phyloP scores from a whole-genome alignment of 2,329 filamentous ascomycete species.

The Colletotrichum lentis region DNA sequence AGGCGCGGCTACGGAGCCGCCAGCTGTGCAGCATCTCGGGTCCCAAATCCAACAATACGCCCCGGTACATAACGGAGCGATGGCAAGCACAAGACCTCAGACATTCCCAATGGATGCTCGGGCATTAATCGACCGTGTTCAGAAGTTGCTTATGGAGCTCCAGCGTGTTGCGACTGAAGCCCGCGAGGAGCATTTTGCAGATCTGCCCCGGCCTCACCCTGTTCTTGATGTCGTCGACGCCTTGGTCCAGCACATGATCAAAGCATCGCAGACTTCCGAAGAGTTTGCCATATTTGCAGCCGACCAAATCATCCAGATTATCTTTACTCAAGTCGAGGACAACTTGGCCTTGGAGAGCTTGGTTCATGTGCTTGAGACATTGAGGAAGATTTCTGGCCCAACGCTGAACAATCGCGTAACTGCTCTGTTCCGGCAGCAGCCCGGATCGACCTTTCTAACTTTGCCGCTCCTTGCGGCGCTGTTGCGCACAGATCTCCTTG shows the following conservation, averaged over 20 bases:
- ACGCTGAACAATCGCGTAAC: conserved; percentile 64
- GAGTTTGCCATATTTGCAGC: conserved; percentile 67
- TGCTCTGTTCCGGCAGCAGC: conserved; percentile 64
- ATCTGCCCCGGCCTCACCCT: conserved; percentile 65
- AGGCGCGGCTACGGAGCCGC: conserved; percentile 67
- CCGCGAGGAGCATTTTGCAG: conserved; percentile 66
- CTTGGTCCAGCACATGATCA: conserved; percentile 69
- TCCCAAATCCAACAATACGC: conserved; percentile 65
- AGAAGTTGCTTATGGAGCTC: conserved; percentile 66
- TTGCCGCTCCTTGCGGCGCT: conserved; percentile 66
- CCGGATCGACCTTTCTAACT: conserved; percentile 63
- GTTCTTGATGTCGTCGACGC: conserved; percentile 71
- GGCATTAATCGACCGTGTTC: conserved; percentile 62
- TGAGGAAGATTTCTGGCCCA: conserved; percentile 67
- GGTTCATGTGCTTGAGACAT: conserved; percentile 67
- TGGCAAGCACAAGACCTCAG: conserved; percentile 61
- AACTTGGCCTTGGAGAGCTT: conserved; percentile 68
- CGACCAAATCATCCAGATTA: conserved; percentile 65
- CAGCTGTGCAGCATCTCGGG: conserved; percentile 59
- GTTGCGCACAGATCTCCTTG: conserved; percentile 67
- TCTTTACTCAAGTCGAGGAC: conserved; percentile 64
- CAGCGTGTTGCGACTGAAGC: conserved; percentile 62
- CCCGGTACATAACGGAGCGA: conserved; percentile 56
- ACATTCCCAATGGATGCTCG: conserved; percentile 61
- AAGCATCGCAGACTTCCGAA: conserved; percentile 68